Evolutionary conservation across 2,329 filamentous ascomycete genomes (phyloP).

Genomic region (Cladosporium sp.): DNA sequence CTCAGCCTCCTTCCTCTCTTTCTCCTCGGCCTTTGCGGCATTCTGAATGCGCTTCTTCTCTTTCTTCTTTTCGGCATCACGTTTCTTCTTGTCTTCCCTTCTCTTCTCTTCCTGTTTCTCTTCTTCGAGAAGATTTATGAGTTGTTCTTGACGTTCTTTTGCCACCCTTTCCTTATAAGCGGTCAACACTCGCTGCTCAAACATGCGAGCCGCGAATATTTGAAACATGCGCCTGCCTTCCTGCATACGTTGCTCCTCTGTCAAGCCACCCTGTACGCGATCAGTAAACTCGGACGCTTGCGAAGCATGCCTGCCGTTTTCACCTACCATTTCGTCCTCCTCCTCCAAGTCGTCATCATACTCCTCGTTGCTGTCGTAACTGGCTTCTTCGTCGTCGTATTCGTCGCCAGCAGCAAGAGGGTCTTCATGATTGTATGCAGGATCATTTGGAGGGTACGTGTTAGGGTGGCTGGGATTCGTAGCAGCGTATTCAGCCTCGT

Average conservation of each 20-base stretch:
- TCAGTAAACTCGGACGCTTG: conserved; percentile 41
- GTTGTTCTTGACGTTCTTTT: conserved; percentile 83
- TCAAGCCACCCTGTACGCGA: conserved; percentile 78
- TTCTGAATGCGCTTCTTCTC: conserved; percentile 90
- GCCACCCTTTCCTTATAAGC: conserved; percentile 99
- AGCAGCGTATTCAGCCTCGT: conserved; percentile 74
- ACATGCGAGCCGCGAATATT: conserved; percentile 98
- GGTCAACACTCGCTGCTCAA: conserved; percentile 92
- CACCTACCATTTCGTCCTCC: conserved; percentile 62
- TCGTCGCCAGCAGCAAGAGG: conserved; percentile 72
- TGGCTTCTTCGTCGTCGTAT: conserved; percentile 73
- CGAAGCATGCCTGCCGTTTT: not conserved
- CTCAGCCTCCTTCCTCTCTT: conserved; percentile 82
- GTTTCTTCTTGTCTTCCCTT: conserved; percentile 87
- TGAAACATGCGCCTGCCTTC: conserved; percentile 98
- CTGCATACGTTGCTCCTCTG: conserved; percentile 97
- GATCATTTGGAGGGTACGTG: conserved; percentile 48
- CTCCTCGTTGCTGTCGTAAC: conserved; percentile 62
- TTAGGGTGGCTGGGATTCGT: conserved; percentile 55
- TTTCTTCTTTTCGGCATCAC: conserved; percentile 92
- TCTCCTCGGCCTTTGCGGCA: conserved; percentile 85
- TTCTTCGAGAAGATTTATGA: conserved; percentile 87
- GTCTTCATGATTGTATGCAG: conserved; percentile 63
- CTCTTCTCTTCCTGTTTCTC: conserved; percentile 75
- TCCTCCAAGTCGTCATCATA: conserved; percentile 61